phyloP scores from a whole-genome alignment of 2,329 filamentous ascomycete species.

The Lachnellula hyalina region DNA sequence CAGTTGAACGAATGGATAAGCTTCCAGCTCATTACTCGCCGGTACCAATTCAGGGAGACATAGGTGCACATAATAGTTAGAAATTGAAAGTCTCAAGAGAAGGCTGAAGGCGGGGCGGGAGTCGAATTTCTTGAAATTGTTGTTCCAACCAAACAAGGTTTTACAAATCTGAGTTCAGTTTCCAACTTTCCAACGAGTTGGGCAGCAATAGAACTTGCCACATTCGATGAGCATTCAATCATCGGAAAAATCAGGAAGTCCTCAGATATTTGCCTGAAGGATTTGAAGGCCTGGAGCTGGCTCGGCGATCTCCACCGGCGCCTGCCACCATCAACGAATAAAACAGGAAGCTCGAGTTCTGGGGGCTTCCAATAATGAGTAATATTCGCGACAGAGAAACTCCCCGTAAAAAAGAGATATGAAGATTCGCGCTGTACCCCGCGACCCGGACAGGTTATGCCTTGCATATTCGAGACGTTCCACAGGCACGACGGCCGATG shows the following conservation, averaged over 20 bases:
- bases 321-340: neutral
- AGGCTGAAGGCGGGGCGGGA: neutral
- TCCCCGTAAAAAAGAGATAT: neutral
- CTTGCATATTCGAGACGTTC: neutral
- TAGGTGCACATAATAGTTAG: neutral
- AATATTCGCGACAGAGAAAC: slow-evolving; percentile 3
- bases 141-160: neutral
- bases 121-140: neutral
- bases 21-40: neutral
- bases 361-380: slow-evolving; percentile 1
- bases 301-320: neutral
- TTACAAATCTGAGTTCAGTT: neutral
- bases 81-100: neutral
- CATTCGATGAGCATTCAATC: neutral
- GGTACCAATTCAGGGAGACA: neutral
- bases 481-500: neutral
- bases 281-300: neutral
- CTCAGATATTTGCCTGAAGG: neutral
- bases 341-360: neutral
- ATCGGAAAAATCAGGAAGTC: neutral
- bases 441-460: neutral
- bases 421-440: neutral
- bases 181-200: neutral
- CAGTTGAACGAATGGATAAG: neutral
- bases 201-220: neutral